phyloP scores from a whole-genome alignment of 2,329 filamentous ascomycete species.

The Parafenestella ontariensis region DNA sequence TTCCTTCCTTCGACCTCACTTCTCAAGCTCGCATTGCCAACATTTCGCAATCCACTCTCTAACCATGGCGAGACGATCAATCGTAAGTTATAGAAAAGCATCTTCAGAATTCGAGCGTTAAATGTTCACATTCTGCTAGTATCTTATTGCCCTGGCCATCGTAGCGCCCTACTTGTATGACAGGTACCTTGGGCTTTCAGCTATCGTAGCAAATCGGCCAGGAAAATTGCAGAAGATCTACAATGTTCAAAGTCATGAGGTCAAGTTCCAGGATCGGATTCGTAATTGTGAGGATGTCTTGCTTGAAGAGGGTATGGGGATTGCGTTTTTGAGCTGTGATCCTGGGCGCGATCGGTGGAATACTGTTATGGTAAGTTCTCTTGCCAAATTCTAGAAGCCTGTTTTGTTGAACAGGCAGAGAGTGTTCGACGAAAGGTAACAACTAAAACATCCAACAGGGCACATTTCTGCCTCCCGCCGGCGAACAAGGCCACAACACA shows the following conservation, averaged over 20 bases:
- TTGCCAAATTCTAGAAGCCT: background rate
- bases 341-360: constrained; percentile 54
- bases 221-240: constrained; percentile 25
- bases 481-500: constrained; percentile 14
- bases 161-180: constrained; percentile 38
- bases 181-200: constrained; percentile 25
- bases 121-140: constrained; percentile 5
- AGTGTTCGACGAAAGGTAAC: too few species aligned
- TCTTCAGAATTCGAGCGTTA: background rate
- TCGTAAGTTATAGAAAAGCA: background rate
- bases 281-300: constrained; percentile 55
- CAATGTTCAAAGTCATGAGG: constrained; percentile 34
- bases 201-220: constrained; percentile 30
- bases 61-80: background rate
- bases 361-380: constrained; percentile 52
- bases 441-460: too few species aligned
- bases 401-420: too few species aligned
- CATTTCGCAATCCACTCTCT: background rate
- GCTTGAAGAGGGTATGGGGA: constrained; percentile 44
- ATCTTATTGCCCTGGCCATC: constrained; percentile 18
- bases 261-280: constrained; percentile 46
- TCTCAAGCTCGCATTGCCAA: background rate
- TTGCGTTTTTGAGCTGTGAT: constrained; percentile 55
- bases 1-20: background rate
- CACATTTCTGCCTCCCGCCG: constrained; percentile 27